phyloP scores from a whole-genome alignment of 768 basidiomycete genomes.

The Postia placenta region DNA sequence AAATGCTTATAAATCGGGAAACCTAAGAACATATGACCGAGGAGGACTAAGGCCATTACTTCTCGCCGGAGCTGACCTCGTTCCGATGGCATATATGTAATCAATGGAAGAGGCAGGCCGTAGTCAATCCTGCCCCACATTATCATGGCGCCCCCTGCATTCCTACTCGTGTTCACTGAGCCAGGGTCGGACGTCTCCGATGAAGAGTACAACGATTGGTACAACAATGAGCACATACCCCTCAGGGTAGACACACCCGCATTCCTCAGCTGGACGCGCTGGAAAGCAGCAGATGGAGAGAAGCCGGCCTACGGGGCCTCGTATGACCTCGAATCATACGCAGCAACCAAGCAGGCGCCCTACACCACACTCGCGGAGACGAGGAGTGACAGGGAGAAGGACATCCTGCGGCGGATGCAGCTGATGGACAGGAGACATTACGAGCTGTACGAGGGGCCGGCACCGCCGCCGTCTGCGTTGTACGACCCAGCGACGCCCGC shows the following conservation, averaged over 20 bases:
- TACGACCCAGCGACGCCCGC: constrained; percentile 19
- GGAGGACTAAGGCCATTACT: neutral
- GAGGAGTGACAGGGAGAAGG: constrained; percentile 30
- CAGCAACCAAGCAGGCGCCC: constrained; percentile 25
- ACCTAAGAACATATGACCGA: neutral
- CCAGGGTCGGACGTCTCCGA: constrained; percentile 25
- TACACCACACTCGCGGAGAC: constrained; percentile 31
- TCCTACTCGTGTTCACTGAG: constrained; percentile 23
- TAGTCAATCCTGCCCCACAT: neutral
- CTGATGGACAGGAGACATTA: constrained; percentile 32
- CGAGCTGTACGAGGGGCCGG: constrained; percentile 16
- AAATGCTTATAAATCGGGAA: no score
- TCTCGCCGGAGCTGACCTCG: no score
- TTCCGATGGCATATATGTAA: no score
- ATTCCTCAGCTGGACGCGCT: constrained; percentile 30
- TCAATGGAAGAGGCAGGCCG: neutral
- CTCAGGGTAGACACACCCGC: constrained; percentile 30
- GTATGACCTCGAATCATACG: constrained; percentile 30
- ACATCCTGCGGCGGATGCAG: constrained; percentile 24
- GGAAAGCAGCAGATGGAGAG: constrained; percentile 27
- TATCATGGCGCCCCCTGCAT: constrained; percentile 18
- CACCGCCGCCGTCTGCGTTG: constrained; percentile 14
- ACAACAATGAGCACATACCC: constrained; percentile 49
- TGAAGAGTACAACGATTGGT: constrained; percentile 47
- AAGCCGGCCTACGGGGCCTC: constrained; percentile 29